Evolutionary conservation across 139 green algal genomes (phyloP).

Genomic region (Auxenochlorella pyrenoidosa): DNA sequence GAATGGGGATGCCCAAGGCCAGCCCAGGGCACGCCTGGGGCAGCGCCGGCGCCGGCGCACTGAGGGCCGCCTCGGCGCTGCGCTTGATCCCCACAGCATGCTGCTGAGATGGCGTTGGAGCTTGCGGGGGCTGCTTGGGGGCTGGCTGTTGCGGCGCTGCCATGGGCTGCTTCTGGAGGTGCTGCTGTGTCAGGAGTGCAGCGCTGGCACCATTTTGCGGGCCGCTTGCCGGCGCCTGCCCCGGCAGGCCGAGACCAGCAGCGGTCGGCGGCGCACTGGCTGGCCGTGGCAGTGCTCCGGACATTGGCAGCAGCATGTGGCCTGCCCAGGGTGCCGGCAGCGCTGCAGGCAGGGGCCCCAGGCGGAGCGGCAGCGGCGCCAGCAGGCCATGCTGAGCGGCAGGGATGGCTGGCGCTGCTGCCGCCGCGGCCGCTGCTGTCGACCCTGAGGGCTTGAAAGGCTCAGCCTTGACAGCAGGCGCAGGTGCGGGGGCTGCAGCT

Average conservation of each 20-base stretch:
- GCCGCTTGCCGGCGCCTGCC: background rate
- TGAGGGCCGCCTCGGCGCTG: background rate
- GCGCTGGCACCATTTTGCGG: background rate
- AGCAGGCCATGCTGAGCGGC: background rate
- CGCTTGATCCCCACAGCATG: background rate
- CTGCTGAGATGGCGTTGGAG: background rate
- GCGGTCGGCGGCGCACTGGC: background rate
- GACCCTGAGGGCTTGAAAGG: background rate
- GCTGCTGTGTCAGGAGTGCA: background rate
- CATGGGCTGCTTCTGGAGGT: background rate
- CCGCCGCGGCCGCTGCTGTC: background rate
- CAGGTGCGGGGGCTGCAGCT: background rate
- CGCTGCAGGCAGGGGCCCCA: background rate
- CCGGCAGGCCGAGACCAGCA: background rate
- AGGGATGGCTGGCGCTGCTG: background rate
- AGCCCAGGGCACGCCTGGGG: background rate
- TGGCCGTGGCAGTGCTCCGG: background rate
- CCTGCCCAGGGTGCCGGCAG: background rate
- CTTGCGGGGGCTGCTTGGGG: background rate
- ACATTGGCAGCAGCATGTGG: background rate
- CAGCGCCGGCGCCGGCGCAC: background rate
- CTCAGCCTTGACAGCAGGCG: background rate
- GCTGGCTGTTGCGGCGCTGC: background rate
- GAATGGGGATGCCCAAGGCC: slow-evolving; percentile 1
- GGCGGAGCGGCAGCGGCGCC: background rate